phyloP scores from a whole-genome alignment of 2,329 filamentous ascomycete species.

The Curvularia sp. region DNA sequence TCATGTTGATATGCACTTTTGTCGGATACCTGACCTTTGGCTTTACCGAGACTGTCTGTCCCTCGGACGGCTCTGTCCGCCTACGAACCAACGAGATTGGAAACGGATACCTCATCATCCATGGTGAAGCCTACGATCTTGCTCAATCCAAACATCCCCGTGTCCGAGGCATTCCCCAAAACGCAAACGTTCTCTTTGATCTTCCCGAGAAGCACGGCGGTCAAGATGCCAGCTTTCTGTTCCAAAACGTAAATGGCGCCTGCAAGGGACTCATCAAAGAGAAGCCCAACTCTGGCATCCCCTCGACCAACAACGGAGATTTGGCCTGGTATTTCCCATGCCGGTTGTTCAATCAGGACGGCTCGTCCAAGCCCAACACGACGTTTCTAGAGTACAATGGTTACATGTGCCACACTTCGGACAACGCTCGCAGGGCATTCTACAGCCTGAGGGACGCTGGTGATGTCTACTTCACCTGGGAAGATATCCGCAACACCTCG shows the following conservation, averaged over 20 bases:
- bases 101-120: constrained; percentile 91
- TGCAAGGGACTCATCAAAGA: constrained; percentile 89
- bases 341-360: constrained; percentile 89
- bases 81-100: constrained; percentile 84
- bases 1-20: constrained; percentile 82
- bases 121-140: constrained; percentile 88
- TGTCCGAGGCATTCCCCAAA: constrained; percentile 76
- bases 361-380: constrained; percentile 77
- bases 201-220: constrained; percentile 81
- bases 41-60: constrained; percentile 89
- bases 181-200: constrained; percentile 85
- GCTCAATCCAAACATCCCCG: constrained; percentile 77
- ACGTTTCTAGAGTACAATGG: constrained; percentile 80
- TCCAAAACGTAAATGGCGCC: constrained; percentile 97
- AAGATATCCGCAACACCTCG: constrained; percentile 85
- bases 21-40: constrained; percentile 97
- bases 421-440: constrained; percentile 72
- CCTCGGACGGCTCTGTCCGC: constrained; percentile 68
- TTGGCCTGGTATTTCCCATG: constrained; percentile 98
- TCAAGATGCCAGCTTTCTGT: constrained; percentile 94
- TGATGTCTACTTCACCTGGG: constrained; percentile 96
- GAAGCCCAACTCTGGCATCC: constrained; percentile 75
- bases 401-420: constrained; percentile 86
- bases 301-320: constrained; percentile 71
- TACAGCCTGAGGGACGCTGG: constrained; percentile 75